These are phyloP conservation scores for Rosa rugosa DNA, from an alignment of 306 rosid genomes.

Conservation along the genomic window DNA sequence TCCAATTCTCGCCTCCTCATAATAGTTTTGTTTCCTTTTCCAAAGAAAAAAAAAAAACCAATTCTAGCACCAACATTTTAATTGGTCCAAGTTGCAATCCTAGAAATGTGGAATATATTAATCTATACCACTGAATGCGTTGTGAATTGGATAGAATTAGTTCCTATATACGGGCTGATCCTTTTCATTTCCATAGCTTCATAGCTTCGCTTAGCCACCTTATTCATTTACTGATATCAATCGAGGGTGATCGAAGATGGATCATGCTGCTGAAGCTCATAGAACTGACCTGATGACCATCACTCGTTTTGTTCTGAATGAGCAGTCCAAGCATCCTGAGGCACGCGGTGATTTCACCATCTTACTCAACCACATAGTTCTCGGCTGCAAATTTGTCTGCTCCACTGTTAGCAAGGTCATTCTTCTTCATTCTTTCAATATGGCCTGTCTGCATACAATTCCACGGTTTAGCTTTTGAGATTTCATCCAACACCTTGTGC, in stretches of 20 bases:
- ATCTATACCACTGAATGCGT: too few species aligned
- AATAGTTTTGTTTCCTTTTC: too few species aligned
- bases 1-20: too few species aligned
- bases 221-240: not conserved
- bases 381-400: constrained; percentile 88
- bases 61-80: not conserved
- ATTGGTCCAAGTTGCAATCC: not conserved
- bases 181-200: too few species aligned
- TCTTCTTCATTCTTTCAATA: too few species aligned
- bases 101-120: not conserved
- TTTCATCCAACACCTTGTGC: too few species aligned
- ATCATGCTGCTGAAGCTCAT: constrained; percentile 73
- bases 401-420: constrained; percentile 69
- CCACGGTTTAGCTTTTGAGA: too few species aligned
- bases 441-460: too few species aligned
- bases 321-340: constrained; percentile 68
- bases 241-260: constrained; percentile 32
- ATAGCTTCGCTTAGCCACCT: not conserved
- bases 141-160: too few species aligned
- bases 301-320: constrained; percentile 74
- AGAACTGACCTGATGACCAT: constrained; percentile 91
- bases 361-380: constrained; percentile 82
- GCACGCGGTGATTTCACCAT: constrained; percentile 83
- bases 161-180: too few species aligned
- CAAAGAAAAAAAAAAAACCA: too few species aligned